Percentiles rank a stretch among this genome's conserved stretches.
phyloP scores from a whole-genome alignment of 2,329 filamentous ascomycete genomes.

The Cladosporium velox region DNA sequence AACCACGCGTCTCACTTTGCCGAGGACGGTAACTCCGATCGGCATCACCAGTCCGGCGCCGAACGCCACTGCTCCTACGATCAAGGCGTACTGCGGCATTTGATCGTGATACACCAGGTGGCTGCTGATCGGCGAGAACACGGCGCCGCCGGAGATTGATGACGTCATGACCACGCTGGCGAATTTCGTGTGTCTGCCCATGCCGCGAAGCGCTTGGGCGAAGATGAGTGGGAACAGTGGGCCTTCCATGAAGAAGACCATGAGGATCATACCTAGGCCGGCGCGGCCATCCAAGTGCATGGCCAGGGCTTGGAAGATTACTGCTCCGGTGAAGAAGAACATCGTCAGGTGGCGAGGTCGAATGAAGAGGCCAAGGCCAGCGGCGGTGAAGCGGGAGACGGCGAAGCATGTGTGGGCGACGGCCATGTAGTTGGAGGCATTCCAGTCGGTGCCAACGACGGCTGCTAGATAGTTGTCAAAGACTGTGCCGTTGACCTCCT shows the following conservation, averaged over 20 bases:
- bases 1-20: conserved; percentile 52
- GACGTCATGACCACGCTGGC: conserved; percentile 56
- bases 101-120: conserved; percentile 44
- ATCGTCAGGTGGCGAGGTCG: conserved; percentile 61
- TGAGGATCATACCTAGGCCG: conserved; percentile 51
- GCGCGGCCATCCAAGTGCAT: conserved; percentile 51
- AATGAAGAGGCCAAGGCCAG: conserved; percentile 54
- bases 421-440: conserved; percentile 49
- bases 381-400: conserved; percentile 58
- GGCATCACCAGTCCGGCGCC: conserved; percentile 55
- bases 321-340: conserved; percentile 54
- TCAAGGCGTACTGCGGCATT: conserved; percentile 52
- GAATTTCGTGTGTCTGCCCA: conserved; percentile 60
- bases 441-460: conserved; percentile 41
- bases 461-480: conserved; percentile 48
- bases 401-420: conserved; percentile 61
- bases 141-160: conserved; percentile 56
- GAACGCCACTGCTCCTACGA: conserved; percentile 56
- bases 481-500: conserved; percentile 57
- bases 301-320: conserved; percentile 54
- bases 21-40: conserved; percentile 54
- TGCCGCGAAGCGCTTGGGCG: conserved; percentile 59
- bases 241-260: conserved; percentile 62
- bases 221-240: conserved; percentile 62
- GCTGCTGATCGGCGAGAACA: conserved; percentile 58